phyloP scores from a whole-genome alignment of 2,329 filamentous ascomycete species.

The Ceratocystis alfenasii region DNA sequence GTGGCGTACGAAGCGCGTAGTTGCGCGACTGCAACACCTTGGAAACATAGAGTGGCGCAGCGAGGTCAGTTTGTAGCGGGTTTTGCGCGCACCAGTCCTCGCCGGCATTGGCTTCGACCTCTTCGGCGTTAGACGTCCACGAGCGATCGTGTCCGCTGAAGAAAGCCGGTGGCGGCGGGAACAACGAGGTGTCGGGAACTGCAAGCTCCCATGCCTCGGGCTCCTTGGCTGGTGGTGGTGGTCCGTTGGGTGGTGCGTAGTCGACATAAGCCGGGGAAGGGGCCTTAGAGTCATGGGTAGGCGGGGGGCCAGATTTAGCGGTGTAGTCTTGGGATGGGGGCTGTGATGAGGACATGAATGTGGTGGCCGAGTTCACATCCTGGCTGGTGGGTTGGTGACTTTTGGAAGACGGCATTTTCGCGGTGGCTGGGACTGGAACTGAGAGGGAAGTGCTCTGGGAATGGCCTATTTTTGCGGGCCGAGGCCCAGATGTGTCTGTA shows the following conservation, averaged over 20 bases:
- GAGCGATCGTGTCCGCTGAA: slow-evolving; percentile 52
- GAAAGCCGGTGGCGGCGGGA: slow-evolving; percentile 60
- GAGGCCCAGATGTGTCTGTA: slow-evolving; percentile 27
- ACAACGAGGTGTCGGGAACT: slow-evolving; percentile 59
- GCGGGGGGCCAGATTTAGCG: slow-evolving; percentile 30
- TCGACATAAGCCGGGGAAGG: slow-evolving; percentile 19
- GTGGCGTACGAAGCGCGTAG: slow-evolving; percentile 35
- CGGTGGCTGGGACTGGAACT: not conserved
- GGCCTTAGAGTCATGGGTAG: slow-evolving; percentile 17
- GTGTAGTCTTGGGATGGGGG: not conserved
- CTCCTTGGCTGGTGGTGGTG: slow-evolving; percentile 27
- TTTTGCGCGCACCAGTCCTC: slow-evolving; percentile 53
- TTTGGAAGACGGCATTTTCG: not conserved
- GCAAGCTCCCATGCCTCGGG: slow-evolving; percentile 45
- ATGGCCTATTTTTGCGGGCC: slow-evolving; percentile 25
- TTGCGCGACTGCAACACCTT: slow-evolving; percentile 38
- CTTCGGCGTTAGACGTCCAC: slow-evolving; percentile 56
- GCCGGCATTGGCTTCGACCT: slow-evolving; percentile 51
- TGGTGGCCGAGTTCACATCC: not conserved
- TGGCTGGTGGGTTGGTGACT: slow-evolving; percentile 15
- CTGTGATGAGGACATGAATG: not conserved
- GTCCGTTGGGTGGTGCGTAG: slow-evolving; percentile 30
- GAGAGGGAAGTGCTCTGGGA: slow-evolving; percentile 20
- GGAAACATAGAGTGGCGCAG: slow-evolving; percentile 26
- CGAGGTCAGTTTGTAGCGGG: slow-evolving; percentile 44